Base-by-base conservation (phyloP, 2,329 filamentous ascomycete genomes). In the Penicillium sp. region DNA sequence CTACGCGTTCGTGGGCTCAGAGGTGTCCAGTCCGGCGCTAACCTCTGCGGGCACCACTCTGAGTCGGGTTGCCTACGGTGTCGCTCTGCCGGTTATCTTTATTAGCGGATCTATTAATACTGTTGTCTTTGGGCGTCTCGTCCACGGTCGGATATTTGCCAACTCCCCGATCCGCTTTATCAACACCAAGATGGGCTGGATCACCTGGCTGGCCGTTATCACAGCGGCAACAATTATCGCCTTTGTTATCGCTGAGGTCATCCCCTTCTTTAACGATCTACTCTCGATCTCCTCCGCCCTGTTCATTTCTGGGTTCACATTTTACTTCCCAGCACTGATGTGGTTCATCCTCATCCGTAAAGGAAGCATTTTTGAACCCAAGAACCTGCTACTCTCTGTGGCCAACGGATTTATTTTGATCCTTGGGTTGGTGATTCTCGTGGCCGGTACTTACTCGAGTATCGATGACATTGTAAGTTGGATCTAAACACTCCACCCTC, bases 101-200 rank as follows among this genome's bases (percentile, higher is more conserved):
- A 52, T 52, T 10, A 52, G 49, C 44, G 49, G 49, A 39, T 52
- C 49, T 0, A 52, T 52, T 39, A 52, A 52, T 18, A 52, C 49
- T 4, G 49, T 52, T 12, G 49, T 52, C 18, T 52, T 41, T n/a
- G 49, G 49, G 23, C 49, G 49, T 8, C 15, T 52, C 36, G 33
- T 52, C 6, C 49, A 52, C 20, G 49, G 49, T 26, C 49, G 49
- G 4, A 52, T 52, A 17, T 52, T 52, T 15, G 49, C 49, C 24
- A 52, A 52, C 23, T 52, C 49, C 7, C 49, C 49, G 4, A 44
- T 52, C 24, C 49, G 49, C 17, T 52, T 42, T 12, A 52, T 52
- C 32, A 52, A 52, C 32, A 52, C 49, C n/a, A 52, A 47, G 30
- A 52, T 52, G 49, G 49, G 49, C 13, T 52, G 49, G 49, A 47